A percentile compares a stretch with the other conserved stretches of the same genome.
Evolutionary conservation across 208 protist species (phyloP).

Genomic region (Crithidia bombi): DNA sequence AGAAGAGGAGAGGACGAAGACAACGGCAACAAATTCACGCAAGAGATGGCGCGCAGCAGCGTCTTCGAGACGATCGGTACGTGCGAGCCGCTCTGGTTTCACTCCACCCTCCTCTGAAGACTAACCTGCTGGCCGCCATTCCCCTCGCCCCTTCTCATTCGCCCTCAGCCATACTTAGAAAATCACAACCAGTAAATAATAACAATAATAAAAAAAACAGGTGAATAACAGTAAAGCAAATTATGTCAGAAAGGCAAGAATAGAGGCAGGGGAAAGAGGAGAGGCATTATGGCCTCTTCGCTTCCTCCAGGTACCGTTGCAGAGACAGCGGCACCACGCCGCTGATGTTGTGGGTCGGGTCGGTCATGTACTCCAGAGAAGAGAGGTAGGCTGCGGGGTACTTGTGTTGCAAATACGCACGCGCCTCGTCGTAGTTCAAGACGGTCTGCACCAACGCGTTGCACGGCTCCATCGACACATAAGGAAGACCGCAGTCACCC

Average conservation of each 20-base stretch:
- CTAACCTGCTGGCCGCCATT: too few species aligned
- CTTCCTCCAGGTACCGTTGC: constrained; percentile 20
- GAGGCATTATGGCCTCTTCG: constrained; percentile 1
- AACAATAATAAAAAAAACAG: too few species aligned
- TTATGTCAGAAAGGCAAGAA: background rate
- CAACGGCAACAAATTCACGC: too few species aligned
- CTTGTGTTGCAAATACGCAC: constrained; percentile 20
- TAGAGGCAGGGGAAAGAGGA: background rate
- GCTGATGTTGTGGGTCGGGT: constrained; percentile 16
- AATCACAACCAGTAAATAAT: too few species aligned
- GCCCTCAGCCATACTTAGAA: too few species aligned
- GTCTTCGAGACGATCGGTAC: too few species aligned
- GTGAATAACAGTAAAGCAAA: background rate
- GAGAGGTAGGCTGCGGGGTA: constrained; percentile 19
- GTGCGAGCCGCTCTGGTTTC: too few species aligned
- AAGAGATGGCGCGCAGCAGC: too few species aligned
- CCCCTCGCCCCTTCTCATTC: too few species aligned
- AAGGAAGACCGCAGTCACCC: constrained; percentile 18
- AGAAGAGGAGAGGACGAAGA: too few species aligned
- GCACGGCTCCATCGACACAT: constrained; percentile 21
- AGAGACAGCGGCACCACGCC: constrained; percentile 22
- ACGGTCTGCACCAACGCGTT: constrained; percentile 27
- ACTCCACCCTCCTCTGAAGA: too few species aligned
- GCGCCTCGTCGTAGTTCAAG: constrained; percentile 25
- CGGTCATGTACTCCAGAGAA: constrained; percentile 21